Evolutionary conservation across 1,139 yeast species (phyloP), one percentile per base, ranked within the genome.

Genomic region (Hansenula sp.): DNA sequence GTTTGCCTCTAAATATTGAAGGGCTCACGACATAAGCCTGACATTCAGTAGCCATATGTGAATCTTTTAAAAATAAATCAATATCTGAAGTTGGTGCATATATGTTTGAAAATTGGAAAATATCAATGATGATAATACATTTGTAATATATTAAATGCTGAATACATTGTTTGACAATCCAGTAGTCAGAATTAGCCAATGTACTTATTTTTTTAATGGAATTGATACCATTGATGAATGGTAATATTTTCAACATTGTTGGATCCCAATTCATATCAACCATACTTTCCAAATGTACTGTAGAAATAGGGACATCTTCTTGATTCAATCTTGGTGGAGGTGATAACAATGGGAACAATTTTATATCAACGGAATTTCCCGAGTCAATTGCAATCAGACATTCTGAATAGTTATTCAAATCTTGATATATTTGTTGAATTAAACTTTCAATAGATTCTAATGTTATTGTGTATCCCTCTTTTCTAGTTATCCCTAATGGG

Each of bases 221-320:
- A 57, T 92, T 90, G 37, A 89, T 70, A 1, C 99, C 98, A 56
- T 94, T 79, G 35, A 92, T 87, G 51, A 71, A 84, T 0, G 97
- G 96, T 13, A 88, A 65, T 27, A 92, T 85, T 50, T 84, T 83
- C 33, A 88, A 69, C 94, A 92, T 84, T 3, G 97, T 92, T 1
- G 97, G 97, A 58, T 92, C 98, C 97, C 98, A 92, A 53, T 86
- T 85, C 7, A 84, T 84, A 61, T 92, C 98, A 27, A 87, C 81
- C 48, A 92, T 68, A 29, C 77, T 68, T 30, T 72, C 71, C 29
- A 90, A 64, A 41, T 81, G 78, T 2, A 90, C 95, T 0, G 92
- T 82, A 6, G 95, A 77, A 3, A 89, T 77, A 0, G 98, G 98
- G 0, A 92, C 98, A 58, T 92, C 96, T 53, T 66, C 74, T 69